Evolutionary conservation across 2,329 filamentous ascomycete genomes (phyloP).

Genomic region (Fusarium sororula): DNA sequence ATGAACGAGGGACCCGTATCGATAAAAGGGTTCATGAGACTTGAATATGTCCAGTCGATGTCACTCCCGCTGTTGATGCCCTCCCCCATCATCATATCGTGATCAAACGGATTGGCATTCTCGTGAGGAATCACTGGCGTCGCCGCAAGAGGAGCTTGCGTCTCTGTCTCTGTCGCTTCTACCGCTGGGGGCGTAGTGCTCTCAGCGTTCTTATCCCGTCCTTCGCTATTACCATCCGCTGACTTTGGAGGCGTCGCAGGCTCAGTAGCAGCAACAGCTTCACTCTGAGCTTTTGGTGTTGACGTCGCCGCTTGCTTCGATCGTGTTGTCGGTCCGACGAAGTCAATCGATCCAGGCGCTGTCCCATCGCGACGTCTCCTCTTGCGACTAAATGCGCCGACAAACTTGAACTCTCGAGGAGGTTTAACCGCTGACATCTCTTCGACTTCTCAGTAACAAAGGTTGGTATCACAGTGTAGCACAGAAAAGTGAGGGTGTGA

Average conservation of each 20-base stretch:
- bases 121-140: neutral
- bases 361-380: neutral
- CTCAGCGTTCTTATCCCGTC: fast-evolving
- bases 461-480: no score
- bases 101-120: neutral
- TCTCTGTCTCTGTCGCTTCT: neutral
- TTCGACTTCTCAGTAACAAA: no score
- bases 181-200: neutral
- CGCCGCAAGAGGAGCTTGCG: neutral
- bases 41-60: neutral
- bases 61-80: neutral
- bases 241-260: neutral
- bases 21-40: neutral
- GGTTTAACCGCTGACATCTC: neutral
- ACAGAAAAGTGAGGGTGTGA: neutral
- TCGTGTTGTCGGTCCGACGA: neutral
- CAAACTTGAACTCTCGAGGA: neutral
- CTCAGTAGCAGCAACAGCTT: neutral
- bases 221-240: neutral
- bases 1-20: neutral
- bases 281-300: neutral
- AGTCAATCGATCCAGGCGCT: neutral
- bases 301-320: neutral
- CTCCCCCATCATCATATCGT: neutral
- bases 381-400: neutral